Base-by-base conservation (phyloP, 2,329 filamentous ascomycete genomes). In the Diaporthe australafricana region DNA sequence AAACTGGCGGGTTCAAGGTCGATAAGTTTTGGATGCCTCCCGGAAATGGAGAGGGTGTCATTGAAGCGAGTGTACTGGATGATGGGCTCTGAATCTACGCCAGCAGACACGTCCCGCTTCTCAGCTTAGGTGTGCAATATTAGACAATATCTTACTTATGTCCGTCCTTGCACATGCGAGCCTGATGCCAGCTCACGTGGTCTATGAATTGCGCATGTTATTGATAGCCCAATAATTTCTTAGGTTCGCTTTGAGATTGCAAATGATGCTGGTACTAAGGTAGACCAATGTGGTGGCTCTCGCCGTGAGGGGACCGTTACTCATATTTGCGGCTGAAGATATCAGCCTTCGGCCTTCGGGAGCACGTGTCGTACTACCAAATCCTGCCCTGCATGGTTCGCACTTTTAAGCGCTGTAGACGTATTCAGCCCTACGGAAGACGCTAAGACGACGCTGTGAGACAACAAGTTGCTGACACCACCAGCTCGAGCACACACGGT, bases 11-110 rank as follows among this genome's bases (percentile, higher is more conserved):
- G 35, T 60, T 60, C 35, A 60, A 60, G 35, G 25, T 60, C 42
- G 55, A 60, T 14, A 60, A 60, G 7, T 42, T 60, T 4, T 42
- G 56, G 56, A 45, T 42, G 22, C 38, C 56, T 45, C 38, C 56
- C n/a, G 56, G 38, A 12, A 60, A 60, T 30, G 56, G 56, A 27
- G 7, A 60, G 8, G 40, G 56, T 30, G 56, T 60, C 56, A 60
- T 60, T 45, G 56, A 27, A 45, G 38, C 56, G 14, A 42, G 56
- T 30, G 16, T 42, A n/a, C 30, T 20, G 8, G 56, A 45, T 30
- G 22, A n/a, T 9, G 6, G 55, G 14, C 22, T 17, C 20, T 60
- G 22, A 42, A 25, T 17, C 5, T 38, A 38, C 1, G 11, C 32
- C 5, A 25, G 32, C n/a, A 6, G 32, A 25, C 12, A 25, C 9